Evolutionary conservation across 2,329 filamentous ascomycete species (phyloP), one percentile per base, ranked within the genome.

Genomic region (Apiospora koreana): DNA sequence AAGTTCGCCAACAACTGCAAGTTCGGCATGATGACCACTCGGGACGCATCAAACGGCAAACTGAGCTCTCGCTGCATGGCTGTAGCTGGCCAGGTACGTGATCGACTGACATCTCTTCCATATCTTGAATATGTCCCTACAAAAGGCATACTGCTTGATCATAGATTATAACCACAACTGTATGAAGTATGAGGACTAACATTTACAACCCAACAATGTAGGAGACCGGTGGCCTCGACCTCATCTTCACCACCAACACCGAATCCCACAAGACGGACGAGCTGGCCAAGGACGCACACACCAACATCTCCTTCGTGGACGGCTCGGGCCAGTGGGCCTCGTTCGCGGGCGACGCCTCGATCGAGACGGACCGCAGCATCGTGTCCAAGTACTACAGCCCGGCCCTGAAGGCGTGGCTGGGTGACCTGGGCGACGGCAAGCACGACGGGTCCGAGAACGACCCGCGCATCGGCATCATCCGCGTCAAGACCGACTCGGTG

Each of bases 241-340:
- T 96, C 70, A 88, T 97, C 80, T 97, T 97, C 87, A 92, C 96
- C 85, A 94, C 94, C 78, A 97, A 97, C 85, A 94, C 93, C 73
- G 93, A 95, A 80, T 94, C 93, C 12, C 90, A 93, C 83, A 97
- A 97, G 86, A 94, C 93, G 6, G 88, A 94, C 80, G 94, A 97
- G 77, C 87, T 97, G 54, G 85, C 88, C 70, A 84, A 85, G 70
- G 91, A 97, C 80, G 84, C 91, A 0, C 88, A 93, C 75, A 87
- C 94, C 83, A 97, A 97, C 84, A 87, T 97, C 74, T 89, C 92
- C 65, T 97, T 97, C 85, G 86, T 95, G 75, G 92, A 92, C 80
- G 81, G 82, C 74, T 88, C 89, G 2, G 93, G 94, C 75, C 91
- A 95, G 80, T 97, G 94, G 94, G 94, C 94, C 0, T 96, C 93